Conservation (phyloP, 306 rosid species). For the Vicia faba region DNA sequence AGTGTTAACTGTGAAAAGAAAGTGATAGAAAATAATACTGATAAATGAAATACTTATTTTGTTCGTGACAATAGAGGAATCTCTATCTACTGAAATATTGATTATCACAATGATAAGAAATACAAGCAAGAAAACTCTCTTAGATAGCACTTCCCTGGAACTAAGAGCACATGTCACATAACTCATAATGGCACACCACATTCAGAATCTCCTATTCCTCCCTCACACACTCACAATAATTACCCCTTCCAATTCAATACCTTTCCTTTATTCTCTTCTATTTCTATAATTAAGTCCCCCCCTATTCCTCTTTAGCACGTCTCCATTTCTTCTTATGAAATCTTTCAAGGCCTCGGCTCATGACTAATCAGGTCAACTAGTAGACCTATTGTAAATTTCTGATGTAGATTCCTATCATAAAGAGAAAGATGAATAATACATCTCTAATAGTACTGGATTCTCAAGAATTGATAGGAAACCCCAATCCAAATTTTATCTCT, state of each 20-base stretch:
- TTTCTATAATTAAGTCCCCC: neutral
- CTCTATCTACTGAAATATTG: conserved; percentile 1
- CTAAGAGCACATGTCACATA: neutral
- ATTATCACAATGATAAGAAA: neutral
- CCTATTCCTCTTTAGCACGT: neutral
- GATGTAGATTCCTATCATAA: neutral
- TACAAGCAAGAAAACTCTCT: neutral
- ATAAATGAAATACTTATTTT: conserved; percentile 2
- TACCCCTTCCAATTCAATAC: neutral
- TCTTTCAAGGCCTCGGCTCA: neutral
- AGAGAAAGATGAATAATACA: neutral
- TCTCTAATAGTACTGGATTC: conserved; percentile 5
- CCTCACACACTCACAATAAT: neutral
- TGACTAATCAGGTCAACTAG: neutral
- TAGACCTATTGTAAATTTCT: neutral
- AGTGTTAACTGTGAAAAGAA: neutral
- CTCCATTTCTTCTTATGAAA: neutral
- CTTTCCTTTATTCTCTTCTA: neutral
- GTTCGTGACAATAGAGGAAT: neutral
- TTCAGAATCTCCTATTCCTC: neutral
- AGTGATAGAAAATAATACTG: neutral
- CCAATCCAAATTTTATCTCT: conserved; percentile 15
- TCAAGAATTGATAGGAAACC: conserved; percentile 27
- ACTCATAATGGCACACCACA: neutral
- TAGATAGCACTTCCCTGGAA: neutral